Conservation (phyloP, 2,329 filamentous ascomycete species). For the Coniella vitis region DNA sequence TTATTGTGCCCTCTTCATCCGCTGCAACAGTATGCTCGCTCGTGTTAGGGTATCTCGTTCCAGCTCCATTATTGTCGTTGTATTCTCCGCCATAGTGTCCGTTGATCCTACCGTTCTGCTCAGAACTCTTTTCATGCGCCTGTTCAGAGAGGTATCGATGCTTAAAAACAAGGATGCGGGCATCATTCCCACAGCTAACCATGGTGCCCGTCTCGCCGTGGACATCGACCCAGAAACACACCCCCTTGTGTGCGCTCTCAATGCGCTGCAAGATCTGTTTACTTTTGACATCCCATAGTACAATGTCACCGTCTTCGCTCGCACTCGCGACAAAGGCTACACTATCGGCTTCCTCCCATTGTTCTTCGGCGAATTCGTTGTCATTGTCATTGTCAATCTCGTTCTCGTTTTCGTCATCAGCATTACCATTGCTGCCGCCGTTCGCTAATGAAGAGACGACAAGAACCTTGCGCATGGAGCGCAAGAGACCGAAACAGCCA, state of each 20-base stretch:
- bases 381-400: not conserved
- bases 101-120: not conserved
- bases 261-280: slow-evolving; percentile 75
- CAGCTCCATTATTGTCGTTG: too few species aligned
- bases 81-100: too few species aligned
- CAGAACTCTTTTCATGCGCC: not conserved
- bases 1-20: not conserved
- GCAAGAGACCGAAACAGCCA: slow-evolving; percentile 66
- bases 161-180: slow-evolving; percentile 43
- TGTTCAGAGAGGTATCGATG: slow-evolving; percentile 7
- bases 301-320: slow-evolving; percentile 77
- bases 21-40: not conserved
- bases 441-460: not conserved
- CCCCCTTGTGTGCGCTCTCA: slow-evolving; percentile 43
- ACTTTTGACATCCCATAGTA: slow-evolving; percentile 84
- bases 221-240: slow-evolving; percentile 61
- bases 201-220: slow-evolving; percentile 41
- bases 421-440: slow-evolving; percentile 1
- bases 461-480: slow-evolving; percentile 14
- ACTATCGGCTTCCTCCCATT: slow-evolving; percentile 21
- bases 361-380: slow-evolving; percentile 16
- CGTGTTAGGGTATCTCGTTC: not conserved
- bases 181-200: slow-evolving; percentile 52
- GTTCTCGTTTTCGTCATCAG: not conserved
- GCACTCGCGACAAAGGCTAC: slow-evolving; percentile 66